Conservation (phyloP, 257 asterid genomes). For the Ophiorrhiza pumila region DNA sequence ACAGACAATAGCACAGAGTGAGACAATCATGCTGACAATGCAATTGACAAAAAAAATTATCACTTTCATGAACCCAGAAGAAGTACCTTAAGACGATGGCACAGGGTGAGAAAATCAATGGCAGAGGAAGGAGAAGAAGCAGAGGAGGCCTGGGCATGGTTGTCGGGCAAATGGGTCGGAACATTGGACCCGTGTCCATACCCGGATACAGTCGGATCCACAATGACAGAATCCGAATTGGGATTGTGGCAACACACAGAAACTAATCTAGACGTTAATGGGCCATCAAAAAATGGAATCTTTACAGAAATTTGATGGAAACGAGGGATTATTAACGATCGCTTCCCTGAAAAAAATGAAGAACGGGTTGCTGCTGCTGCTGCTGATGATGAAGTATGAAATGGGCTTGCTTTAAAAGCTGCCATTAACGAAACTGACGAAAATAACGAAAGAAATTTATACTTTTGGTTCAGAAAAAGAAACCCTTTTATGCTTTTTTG, state of each 20-base stretch:
- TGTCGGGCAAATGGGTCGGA: slow-evolving; percentile 24
- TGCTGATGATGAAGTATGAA: neutral
- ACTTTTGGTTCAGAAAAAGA: neutral
- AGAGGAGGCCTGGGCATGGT: slow-evolving; percentile 16
- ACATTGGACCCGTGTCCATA: slow-evolving; percentile 37
- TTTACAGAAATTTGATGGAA: slow-evolving; percentile 28
- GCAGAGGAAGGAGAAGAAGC: slow-evolving; percentile 53
- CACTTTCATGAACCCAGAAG: neutral
- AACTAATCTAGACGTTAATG: slow-evolving; percentile 36
- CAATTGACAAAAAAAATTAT: neutral
- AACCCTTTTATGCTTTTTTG: neutral
- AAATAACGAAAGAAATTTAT: neutral
- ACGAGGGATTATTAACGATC: slow-evolving; percentile 7
- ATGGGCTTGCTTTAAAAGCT: slow-evolving; percentile 13
- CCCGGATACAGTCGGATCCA: slow-evolving; percentile 38
- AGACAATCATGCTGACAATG: too few relatives aligned
- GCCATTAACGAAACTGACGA: slow-evolving; percentile 2
- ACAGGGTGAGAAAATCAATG: slow-evolving; percentile 90
- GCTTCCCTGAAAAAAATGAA: neutral
- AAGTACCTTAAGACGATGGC: slow-evolving; percentile 79
- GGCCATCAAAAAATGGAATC: slow-evolving; percentile 34
- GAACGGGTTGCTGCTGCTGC: neutral
- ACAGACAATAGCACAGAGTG: too few relatives aligned
- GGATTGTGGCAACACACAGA: slow-evolving; percentile 50
- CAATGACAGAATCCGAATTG: slow-evolving; percentile 47